phyloP scores from a whole-genome alignment of 2,329 filamentous ascomycete genomes.

The Ophiostoma sp. region DNA sequence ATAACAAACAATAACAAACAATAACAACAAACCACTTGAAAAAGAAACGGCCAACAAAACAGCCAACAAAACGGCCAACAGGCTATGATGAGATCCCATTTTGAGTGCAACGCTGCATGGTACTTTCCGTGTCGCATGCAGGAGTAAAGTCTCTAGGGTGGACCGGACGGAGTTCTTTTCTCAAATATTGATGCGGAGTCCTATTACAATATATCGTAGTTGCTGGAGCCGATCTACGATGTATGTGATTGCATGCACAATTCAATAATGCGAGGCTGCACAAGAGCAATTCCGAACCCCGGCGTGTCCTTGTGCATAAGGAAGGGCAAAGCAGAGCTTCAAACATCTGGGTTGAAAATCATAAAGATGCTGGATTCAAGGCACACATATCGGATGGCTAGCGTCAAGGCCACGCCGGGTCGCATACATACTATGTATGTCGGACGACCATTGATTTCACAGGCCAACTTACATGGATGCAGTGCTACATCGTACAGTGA shows the following conservation, averaged over 20 bases:
- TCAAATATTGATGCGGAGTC: not conserved
- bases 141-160: constrained; percentile 2
- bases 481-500: not conserved
- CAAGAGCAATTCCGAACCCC: not conserved
- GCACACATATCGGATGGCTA: not conserved
- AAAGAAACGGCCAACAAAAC: not conserved
- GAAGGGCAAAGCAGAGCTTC: not conserved
- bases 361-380: not conserved
- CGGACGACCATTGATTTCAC: not conserved
- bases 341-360: not conserved
- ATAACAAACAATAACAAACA: not conserved
- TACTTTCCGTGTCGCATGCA: constrained; percentile 4
- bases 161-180: not conserved
- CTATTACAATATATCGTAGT: too few relatives aligned
- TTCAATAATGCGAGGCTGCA: not conserved
- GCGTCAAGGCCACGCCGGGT: not conserved
- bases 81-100: not conserved
- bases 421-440: not conserved
- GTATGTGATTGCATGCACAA: not conserved
- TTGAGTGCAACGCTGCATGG: constrained; percentile 1
- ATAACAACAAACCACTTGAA: not conserved
- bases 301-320: not conserved
- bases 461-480: not conserved
- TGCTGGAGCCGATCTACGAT: not conserved
- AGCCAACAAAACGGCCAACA: too few relatives aligned